These are phyloP conservation scores for Fraxinus baroniana DNA, from an alignment of 305 asterid species.

Conservation along the genomic window DNA sequence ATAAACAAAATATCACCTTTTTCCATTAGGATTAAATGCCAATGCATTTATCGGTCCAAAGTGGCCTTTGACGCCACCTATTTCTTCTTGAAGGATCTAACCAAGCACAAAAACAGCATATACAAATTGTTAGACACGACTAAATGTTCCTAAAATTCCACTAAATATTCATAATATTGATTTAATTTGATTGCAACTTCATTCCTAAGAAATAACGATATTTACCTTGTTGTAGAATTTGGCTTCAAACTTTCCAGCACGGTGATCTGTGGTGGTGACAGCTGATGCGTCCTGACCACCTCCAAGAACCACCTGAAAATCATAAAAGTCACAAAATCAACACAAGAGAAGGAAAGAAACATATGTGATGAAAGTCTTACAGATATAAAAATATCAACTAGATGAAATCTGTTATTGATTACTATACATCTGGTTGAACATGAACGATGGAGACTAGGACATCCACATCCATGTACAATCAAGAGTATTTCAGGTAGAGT, in stretches of 20 bases:
- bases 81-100: constrained; percentile 83
- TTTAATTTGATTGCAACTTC: neutral
- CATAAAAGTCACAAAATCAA: constrained; percentile 19
- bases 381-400: neutral
- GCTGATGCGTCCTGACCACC: constrained; percentile 97
- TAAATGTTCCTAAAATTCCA: neutral
- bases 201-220: neutral
- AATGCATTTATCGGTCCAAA: constrained; percentile 93
- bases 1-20: constrained; percentile 47
- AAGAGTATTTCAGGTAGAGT: neutral
- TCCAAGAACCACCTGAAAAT: constrained; percentile 78
- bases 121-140: constrained; percentile 10
- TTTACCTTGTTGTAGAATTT: constrained; percentile 86
- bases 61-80: constrained; percentile 94
- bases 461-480: neutral
- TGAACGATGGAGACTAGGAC: neutral
- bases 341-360: neutral
- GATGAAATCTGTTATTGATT: neutral
- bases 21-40: constrained; percentile 94
- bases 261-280: constrained; percentile 97
- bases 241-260: constrained; percentile 96
- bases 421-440: neutral
- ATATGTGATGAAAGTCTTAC: neutral
- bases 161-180: neutral
- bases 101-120: constrained; percentile 10